A percentile compares a stretch with the other conserved stretches of the same genome.
phyloP scores from a whole-genome alignment of 768 basidiomycete genomes.

The Mycena metata region DNA sequence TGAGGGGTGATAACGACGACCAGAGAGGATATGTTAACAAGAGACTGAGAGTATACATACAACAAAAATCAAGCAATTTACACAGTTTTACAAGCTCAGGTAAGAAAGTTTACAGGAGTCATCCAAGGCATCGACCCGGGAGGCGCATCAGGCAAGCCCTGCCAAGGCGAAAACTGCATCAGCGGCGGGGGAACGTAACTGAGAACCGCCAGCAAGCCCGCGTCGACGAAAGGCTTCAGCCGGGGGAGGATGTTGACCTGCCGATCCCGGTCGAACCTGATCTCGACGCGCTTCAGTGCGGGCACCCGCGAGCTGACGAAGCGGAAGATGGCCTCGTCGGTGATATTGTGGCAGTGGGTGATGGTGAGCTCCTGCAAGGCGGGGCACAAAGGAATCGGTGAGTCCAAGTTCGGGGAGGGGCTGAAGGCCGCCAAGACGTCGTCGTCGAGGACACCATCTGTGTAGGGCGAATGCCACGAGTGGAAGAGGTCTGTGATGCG shows the following conservation, averaged over 20 bases:
- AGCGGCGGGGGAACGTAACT: background rate
- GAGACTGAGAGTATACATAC: too few relatives aligned
- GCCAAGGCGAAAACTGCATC: conserved; percentile 19
- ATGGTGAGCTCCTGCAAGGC: background rate
- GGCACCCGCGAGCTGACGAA: conserved; percentile 5
- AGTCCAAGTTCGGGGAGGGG: background rate
- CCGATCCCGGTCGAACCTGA: conserved; percentile 6
- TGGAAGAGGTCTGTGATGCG: background rate
- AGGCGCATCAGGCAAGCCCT: conserved; percentile 19
- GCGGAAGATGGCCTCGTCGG: conserved; percentile 14
- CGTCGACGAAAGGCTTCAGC: background rate
- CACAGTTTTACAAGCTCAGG: too few relatives aligned
- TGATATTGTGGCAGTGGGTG: background rate
- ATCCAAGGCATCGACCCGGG: background rate
- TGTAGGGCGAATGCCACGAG: background rate
- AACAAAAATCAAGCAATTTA: too few relatives aligned
- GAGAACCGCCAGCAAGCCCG: background rate
- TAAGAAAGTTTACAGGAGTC: background rate
- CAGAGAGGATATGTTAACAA: too few relatives aligned
- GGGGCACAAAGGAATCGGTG: background rate
- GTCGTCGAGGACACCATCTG: conserved; percentile 1
- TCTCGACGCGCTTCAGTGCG: conserved; percentile 8
- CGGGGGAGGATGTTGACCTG: conserved; percentile 7
- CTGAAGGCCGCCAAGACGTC: background rate
- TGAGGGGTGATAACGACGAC: too few relatives aligned